Base-by-base conservation (phyloP, 352 stramenopile genomes). In the Phytophthora hybrid region DNA sequence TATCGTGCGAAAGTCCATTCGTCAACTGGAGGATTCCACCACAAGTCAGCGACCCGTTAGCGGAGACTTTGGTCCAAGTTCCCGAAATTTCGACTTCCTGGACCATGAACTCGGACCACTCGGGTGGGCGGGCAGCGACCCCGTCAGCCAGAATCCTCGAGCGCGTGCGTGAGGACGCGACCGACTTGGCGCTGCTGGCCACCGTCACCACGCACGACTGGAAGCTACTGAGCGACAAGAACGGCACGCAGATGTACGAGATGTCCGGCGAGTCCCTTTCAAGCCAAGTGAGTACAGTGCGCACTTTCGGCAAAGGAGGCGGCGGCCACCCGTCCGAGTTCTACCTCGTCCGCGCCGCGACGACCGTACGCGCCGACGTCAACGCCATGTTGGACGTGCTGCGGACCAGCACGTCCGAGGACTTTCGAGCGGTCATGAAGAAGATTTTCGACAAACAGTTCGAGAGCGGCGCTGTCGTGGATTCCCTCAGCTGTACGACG, bases 401-500 rank as follows among this genome's bases (percentile, higher is more conserved):
- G 21, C 57, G 64, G 18, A 77, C 82, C 53, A 71, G 52, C 41
- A 71, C 58, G 1, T 88, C 75, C 23, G 76, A 88, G 29, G 62
- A 79, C 46, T 84, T 81, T 32, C 66, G 65, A 29, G 66, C 65
- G 41, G 68, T 83, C 29, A 90, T 92, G 81, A 83, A 81, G 70
- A 81, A 81, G 59, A 61, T 92, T 46, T 92, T 92, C 49, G 66
- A 71, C 53, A 86, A 85, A 66, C 69, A 86, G 37, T 87, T 82
- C 56, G 74, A 76, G 23, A 76, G 85, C 52, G 80, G 58, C 26
- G 80, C 81, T 1, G 51, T 83, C 23, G 67, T 92, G 56, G 82
- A 90, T 64, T 73, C 77, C 7, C 65, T 90, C 23, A 84, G 71
- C 21, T 92, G 78, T 69, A 80, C 76, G 46, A 77, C 77, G 3